A percentile compares a stretch with the other conserved stretches of the same genome.
Evolutionary conservation across 192 early-diverging fungal genomes (phyloP).

Genomic region (Dissophora globulifera): DNA sequence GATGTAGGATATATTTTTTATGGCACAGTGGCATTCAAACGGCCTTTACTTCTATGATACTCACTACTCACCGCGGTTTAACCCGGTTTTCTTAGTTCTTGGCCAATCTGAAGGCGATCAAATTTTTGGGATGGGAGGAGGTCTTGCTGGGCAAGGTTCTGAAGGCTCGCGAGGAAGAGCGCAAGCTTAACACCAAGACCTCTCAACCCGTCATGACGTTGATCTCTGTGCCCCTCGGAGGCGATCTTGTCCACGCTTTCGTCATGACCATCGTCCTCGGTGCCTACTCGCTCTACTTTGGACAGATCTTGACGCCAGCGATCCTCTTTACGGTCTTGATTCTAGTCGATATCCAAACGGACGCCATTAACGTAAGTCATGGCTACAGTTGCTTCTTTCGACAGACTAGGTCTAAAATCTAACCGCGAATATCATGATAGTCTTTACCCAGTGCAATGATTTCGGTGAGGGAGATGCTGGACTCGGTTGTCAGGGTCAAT

Average conservation of each 20-base stretch:
- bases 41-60: too few species aligned
- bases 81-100: constrained; percentile 25
- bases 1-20: constrained; percentile 18
- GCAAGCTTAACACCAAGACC: constrained; percentile 29
- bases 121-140: constrained; percentile 44
- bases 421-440: too few species aligned
- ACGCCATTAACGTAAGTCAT: constrained; percentile 35
- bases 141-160: constrained; percentile 26
- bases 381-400: too few species aligned
- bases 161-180: constrained; percentile 30
- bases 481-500: constrained; percentile 37
- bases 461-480: constrained; percentile 32
- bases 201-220: constrained; percentile 46
- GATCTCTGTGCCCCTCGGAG: constrained; percentile 47
- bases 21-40: too few species aligned
- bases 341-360: constrained; percentile 39
- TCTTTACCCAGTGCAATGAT: constrained; percentile 28
- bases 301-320: constrained; percentile 24
- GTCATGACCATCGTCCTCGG: constrained; percentile 26
- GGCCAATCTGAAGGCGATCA: constrained; percentile 47
- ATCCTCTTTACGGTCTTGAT: constrained; percentile 41
- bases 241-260: constrained; percentile 48
- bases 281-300: constrained; percentile 27
- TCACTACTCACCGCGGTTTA: too few species aligned
- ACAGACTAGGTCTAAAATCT: neutral